Base-by-base conservation (phyloP, 352 stramenopile genomes). In the Blastocystis sp. region DNA sequence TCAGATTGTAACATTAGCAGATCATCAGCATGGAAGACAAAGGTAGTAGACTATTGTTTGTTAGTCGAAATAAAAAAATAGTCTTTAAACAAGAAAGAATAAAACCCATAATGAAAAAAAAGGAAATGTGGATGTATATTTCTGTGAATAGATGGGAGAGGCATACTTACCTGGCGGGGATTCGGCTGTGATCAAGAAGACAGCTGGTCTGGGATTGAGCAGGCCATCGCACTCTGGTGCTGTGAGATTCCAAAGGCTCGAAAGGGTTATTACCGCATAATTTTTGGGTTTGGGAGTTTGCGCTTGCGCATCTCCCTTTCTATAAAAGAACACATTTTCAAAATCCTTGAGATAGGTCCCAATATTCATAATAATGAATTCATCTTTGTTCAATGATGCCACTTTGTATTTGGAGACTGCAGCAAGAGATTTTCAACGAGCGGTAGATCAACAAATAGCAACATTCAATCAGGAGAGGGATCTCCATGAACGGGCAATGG, bases 91-190 rank as follows among this genome's bases (percentile, higher is more conserved):
- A 57, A 57, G 12, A 12, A 57, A 57, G 49, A n/a, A n/a, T n/a
- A n/a, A 58, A 21, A 66, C 57, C 57, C 57, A 66, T 66, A 66
- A 66, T 21, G 57, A 66, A 66, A 66, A 66, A 29, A 9, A 37
- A 21, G 57, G 57, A 21, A 29, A 37, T 5, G 12, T 32, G 5
- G 9, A 21, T 11, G 57, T 66, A 29, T 12, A 32, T 5, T 21
- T 37, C 11, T 21, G 57, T 9, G 24, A 29, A 9, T 21, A 66
- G 57, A 21, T 12, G 37, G 57, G 19, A 14, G 27, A 27, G 65
- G 65, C 65, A 75, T 75, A 75, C 65, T 75, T 75, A 75, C 65
- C 65, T 75, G 35, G 65, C 65, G 65, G 65, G 65, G 65, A 75
- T 75, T 75, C 43, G 65, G 39, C 65, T 75, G 65, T 37, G 65